These are phyloP conservation scores for Phytopythium kandeliae DNA, from an alignment of 352 stramenopile species.

Conservation along the genomic window DNA sequence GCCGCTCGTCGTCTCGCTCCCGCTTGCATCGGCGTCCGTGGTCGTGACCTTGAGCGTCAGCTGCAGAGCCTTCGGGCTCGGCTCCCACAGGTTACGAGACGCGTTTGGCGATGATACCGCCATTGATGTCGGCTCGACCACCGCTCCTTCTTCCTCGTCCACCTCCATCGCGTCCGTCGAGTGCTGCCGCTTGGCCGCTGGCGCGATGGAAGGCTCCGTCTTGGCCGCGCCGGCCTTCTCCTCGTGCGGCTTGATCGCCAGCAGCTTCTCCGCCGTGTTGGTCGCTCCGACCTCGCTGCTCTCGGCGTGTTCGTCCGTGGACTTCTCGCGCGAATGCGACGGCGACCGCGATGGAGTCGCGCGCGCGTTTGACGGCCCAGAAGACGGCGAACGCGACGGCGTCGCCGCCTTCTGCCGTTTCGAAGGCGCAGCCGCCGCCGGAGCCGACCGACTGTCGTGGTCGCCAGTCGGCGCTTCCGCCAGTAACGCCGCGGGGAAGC, in stretches of 20 bases:
- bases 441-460: constrained; percentile 6
- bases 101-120: too few species aligned
- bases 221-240: not conserved
- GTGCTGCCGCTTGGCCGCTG: constrained; percentile 8
- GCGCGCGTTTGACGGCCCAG: constrained; percentile 1
- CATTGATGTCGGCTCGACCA: constrained; percentile 9
- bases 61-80: constrained; percentile 43
- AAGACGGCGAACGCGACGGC: constrained; percentile 24
- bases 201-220: constrained; percentile 1
- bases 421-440: too few species aligned
- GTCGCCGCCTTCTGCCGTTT: constrained; percentile 46
- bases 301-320: constrained; percentile 15
- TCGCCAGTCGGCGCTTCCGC: constrained; percentile 5
- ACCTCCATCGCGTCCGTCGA: constrained; percentile 33
- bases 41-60: constrained; percentile 36
- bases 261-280: constrained; percentile 35
- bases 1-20: constrained; percentile 13
- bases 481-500: constrained; percentile 25
- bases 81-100: constrained; percentile 49
- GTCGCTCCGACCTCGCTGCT: constrained; percentile 35
- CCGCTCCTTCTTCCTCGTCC: constrained; percentile 18
- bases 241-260: constrained; percentile 35
- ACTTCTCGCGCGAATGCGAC: constrained; percentile 23
- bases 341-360: constrained; percentile 44
- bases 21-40: constrained; percentile 19